Evolutionary conservation across 768 basidiomycete genomes (phyloP), one percentile per base, ranked within the genome.

Genomic region (Daedalea quercina): DNA sequence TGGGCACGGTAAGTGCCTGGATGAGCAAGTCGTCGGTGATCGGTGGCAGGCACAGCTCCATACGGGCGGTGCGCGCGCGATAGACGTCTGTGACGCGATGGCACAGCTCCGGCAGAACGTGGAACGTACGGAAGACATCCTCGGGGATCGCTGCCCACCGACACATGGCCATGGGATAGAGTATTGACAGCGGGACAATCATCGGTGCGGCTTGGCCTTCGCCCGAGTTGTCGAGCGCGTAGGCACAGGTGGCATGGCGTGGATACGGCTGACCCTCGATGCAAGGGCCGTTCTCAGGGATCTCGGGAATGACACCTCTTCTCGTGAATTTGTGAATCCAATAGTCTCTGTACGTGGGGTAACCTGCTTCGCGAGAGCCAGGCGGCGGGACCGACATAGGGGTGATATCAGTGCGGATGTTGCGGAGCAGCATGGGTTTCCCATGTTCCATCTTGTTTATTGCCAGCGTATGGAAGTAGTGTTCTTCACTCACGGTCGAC

Each of bases 1-100:
- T 74, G 1, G 92, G 93, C 11, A 91, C 70, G 1, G 89, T 91
- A 22, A 89, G 75, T 4, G 88, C 89, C 62, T 92, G 84, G 1
- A 83, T 73, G 43, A 92, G 73, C 7, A 80, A 70, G 37, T 80
- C 70, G 33, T 78, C 75, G 1, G 64, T 57, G 46, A 92, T 79
- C 0, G 76, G 67, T 2, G 88, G 87, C 20, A 93, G 73, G 11
- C 74, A 72, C 28, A 92, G 76, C 40, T 77, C 73, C 15, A 72
- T 46, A 20, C 77, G 76, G 13, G 79, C 77, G 50, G 71, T 65
- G 15, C 67, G 74, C 9, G 71, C 83, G 19, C 87, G 82, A 66
- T 82, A 88, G 3, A 80, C 61, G 60, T 82, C 80, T 1, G 81
- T 84, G 49, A 90, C 66, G 17, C 82, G 82, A 55, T 80, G 81